Conservation (phyloP, 345 rosid species). For the Eucalyptus dawsonii region DNA sequence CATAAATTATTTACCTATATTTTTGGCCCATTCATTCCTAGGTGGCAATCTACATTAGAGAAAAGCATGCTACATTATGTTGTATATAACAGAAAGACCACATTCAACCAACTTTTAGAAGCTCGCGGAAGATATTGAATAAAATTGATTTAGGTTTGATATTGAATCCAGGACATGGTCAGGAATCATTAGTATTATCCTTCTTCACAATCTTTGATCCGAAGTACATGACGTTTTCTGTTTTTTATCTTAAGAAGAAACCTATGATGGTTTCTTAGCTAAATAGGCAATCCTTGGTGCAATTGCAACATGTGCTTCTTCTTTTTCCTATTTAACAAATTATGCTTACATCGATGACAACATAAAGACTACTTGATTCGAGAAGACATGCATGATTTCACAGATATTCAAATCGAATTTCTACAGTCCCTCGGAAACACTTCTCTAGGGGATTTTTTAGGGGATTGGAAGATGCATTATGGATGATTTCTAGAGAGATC, state of each 20-base stretch:
- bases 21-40: neutral
- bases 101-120: neutral
- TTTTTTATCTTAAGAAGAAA: neutral
- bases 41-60: neutral
- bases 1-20: neutral
- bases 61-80: neutral
- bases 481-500: neutral
- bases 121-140: neutral
- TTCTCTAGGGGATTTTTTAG: neutral
- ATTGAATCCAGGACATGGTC: neutral
- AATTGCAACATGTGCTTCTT: neutral
- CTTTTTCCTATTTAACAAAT: neutral
- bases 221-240: neutral
- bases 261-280: neutral
- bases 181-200: neutral
- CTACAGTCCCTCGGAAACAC: neutral
- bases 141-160: neutral
- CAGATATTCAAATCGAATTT: neutral
- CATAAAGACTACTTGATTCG: neutral
- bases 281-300: neutral
- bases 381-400: neutral
- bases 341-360: neutral
- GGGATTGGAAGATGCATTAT: neutral
- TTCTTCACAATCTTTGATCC: neutral
- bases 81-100: neutral